Conservation (phyloP, 129 eudicot species). For the Escallonia herrerae region DNA sequence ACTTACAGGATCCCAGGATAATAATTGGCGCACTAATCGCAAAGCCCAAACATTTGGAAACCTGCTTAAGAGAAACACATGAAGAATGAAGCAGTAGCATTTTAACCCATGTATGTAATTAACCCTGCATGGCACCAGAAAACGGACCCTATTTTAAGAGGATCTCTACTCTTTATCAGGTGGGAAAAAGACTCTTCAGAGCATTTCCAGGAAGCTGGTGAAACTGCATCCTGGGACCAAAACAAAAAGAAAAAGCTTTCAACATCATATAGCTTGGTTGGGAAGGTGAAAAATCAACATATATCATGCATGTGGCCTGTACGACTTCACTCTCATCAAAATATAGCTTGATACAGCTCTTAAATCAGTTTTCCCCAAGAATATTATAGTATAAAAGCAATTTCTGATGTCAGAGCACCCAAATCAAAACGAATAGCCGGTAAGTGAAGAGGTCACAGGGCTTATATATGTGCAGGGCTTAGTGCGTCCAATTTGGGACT, state of each 20-base stretch:
- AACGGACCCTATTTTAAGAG: slow-evolving; percentile 83
- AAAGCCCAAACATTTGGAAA: slow-evolving; percentile 88
- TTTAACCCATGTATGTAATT: not conserved
- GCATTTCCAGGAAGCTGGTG: slow-evolving; percentile 99
- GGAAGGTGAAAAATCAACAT: too few species aligned
- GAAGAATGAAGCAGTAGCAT: not conserved
- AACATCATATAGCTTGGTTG: slow-evolving; percentile 2
- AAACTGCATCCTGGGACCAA: slow-evolving; percentile 46
- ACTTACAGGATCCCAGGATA: slow-evolving; percentile 95
- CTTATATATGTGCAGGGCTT: too few species aligned
- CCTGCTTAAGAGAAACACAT: slow-evolving; percentile 35
- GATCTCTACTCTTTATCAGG: slow-evolving; percentile 83
- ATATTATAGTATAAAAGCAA: too few species aligned
- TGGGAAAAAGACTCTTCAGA: slow-evolving; percentile 85
- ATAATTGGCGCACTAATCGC: slow-evolving; percentile 88
- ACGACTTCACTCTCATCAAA: too few species aligned
- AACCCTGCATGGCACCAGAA: not conserved
- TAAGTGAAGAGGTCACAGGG: too few species aligned
- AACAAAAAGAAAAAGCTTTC: not conserved
- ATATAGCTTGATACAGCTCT: too few species aligned
- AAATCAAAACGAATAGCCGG: too few species aligned
- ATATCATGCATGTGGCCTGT: too few species aligned
- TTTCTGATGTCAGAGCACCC: too few species aligned
- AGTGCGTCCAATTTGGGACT: too few species aligned
- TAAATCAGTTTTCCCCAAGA: too few species aligned